Base-by-base conservation (phyloP, 371 early-diverging fungal genomes). In the Apophysomyces ossiformis region DNA sequence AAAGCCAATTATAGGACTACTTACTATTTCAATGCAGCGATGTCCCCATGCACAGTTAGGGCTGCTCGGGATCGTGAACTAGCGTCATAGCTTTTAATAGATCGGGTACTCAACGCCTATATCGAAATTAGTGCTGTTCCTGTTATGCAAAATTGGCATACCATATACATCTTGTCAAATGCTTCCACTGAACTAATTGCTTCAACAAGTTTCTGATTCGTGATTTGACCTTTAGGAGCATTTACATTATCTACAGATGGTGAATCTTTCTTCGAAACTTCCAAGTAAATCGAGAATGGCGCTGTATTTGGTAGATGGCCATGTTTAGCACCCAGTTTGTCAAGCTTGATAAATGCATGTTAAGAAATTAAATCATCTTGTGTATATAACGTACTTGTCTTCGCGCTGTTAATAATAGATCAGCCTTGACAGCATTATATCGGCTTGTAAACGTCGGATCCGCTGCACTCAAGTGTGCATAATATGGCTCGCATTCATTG, bases 81-180 rank as follows among this genome's bases (percentile, higher is more conserved):
- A 1, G 77, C 75, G 67, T 92, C 90, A 64, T 87, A 93, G 46
- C 91, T 83, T 61, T 87, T 89, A 61, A 91, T 87, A 0, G 90
- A 89, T 57, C 90, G 76, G 6, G 85, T 78, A 45, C 88, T 88
- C 36, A 89, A 36, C 4, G 75, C 76, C 90, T 89, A 58, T 15
- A 58, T 12, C 4, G 18, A 18, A 9, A 32, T 35, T 36, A 36
- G 21, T 37, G 8, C 38, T 26, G 43, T 13, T 5, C 15, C 11
- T 18, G 21, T 35, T 50, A 35, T 37, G 21, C 11, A 58, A 18
- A 57, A 21, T 2, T 18, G 6, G 6, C 58, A 15, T 76, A 90
- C 93, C 88, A 89, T 85, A 62, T 93, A 94, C 9, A 92, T 79
- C 13, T 87, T 81, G 67, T 94, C 93, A 70, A 92, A 94, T 2